Evolutionary conservation across 208 protist species (phyloP).

Genomic region (Leptomonas pyrrhocoris): DNA sequence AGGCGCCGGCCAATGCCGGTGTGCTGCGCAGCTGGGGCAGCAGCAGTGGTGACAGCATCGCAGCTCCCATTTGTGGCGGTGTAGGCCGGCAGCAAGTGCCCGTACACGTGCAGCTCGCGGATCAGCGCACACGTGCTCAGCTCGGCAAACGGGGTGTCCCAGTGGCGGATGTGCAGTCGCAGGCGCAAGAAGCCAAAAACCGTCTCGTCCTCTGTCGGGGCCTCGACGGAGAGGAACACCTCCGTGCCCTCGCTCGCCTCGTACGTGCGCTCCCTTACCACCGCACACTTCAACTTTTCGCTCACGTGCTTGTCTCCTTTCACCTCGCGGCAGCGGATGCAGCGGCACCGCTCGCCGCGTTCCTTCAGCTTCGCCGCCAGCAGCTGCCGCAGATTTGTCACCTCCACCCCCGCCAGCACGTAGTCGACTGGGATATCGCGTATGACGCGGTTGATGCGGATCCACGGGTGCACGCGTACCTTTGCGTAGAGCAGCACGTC

Average conservation of each 20-base stretch:
- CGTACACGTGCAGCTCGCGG: conserved; percentile 98
- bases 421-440: conserved; percentile 98
- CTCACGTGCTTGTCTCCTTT: conserved; percentile 65
- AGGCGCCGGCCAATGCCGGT: conserved; percentile 96
- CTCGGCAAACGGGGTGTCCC: conserved; percentile 95
- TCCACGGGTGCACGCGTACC: conserved; percentile 97
- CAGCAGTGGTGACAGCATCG: not conserved
- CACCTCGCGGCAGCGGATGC: conserved; percentile 95
- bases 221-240: conserved; percentile 83
- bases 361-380: conserved; percentile 90
- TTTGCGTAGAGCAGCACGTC: conserved; percentile 96
- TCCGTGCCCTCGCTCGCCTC: conserved; percentile 75
- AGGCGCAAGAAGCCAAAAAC: conserved; percentile 87
- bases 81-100: conserved; percentile 70
- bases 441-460: conserved; percentile 98
- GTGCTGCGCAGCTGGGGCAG: conserved; percentile 92
- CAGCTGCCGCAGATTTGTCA: conserved; percentile 97
- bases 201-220: conserved; percentile 48
- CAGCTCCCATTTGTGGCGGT: no score
- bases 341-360: conserved; percentile 89
- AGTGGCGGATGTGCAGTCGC: conserved; percentile 63
- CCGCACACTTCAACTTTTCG: conserved; percentile 49
- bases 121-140: conserved; percentile 93
- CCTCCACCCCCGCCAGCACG: conserved; percentile 96
- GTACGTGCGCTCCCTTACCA: conserved; percentile 64